Evolutionary conservation across 176 grass and related monocot genomes (phyloP), one percentile per base, ranked within the genome.

Genomic region (Alloteropsis semialata): DNA sequence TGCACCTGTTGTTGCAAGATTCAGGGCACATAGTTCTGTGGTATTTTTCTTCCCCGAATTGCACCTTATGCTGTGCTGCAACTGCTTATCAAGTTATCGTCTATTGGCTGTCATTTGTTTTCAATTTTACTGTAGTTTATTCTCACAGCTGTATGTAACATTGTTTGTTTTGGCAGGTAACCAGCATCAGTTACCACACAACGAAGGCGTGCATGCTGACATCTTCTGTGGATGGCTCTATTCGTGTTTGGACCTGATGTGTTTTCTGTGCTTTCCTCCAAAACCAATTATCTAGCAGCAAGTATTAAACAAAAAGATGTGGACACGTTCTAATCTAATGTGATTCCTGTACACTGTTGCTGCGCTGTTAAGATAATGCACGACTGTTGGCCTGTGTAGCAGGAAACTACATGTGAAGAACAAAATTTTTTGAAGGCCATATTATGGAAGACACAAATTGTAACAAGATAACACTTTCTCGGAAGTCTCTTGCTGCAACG

Each of bases 1-100:
- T 79, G 92, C 88, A 55, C 90, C 90, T 51, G 89, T 95, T 48
- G 71, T 91, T 84, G 88, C 88, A 15, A 98, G 86, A 69, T 98
- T 95, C 74, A 85, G 84, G 78, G 96, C 96, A 49, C 96, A 98
- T 85, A 88, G 82, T 28, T 98, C 96, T 10, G 96, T 98, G 96
- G 96, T 98, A 98, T 39, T 50, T 76, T 44, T 65, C 18, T 37
- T 85, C 82, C 34, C 30, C 84, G 22, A 56, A 60, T 71, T 51
- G 8, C 50, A 48, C 55, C 38, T 37, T 80, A 24, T 54, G 63
- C 24, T 50, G 11, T 58, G 32, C 30, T 10, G 21, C 39, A 38
- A 49, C 44, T 76, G 10, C 12, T 24, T 68, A 39, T n/a, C n/a
- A n/a, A n/a, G n/a, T n/a, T n/a, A n/a, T 29, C 1, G 8, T 33